Conservation (phyloP, 306 rosid genomes). For the Morella rubra region DNA sequence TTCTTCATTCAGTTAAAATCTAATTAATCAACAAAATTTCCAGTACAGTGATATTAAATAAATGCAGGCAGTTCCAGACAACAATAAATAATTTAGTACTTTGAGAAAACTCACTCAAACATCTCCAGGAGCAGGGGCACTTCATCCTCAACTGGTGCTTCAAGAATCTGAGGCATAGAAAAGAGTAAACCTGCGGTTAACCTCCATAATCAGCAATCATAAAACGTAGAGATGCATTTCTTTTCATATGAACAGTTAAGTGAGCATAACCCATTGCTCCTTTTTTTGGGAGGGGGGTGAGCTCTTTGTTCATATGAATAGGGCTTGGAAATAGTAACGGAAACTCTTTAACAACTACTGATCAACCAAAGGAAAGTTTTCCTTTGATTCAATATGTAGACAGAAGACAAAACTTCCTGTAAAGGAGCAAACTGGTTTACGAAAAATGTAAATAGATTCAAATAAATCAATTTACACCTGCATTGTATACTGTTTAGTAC, state of each 20-base stretch:
- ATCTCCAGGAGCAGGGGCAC: constrained; percentile 88
- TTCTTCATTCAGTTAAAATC: not conserved
- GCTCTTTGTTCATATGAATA: not conserved
- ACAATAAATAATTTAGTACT: constrained; percentile 7
- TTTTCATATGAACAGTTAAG: constrained; percentile 12
- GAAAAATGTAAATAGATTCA: not conserved
- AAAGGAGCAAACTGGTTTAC: not conserved
- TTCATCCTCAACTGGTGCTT: constrained; percentile 89
- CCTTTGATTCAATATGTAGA: not conserved
- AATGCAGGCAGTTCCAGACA: constrained; percentile 24
- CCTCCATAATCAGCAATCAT: constrained; percentile 55
- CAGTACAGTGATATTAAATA: constrained; percentile 17
- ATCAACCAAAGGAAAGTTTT: constrained; percentile 1
- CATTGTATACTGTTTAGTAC: not conserved
- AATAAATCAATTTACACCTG: not conserved
- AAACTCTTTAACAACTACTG: not conserved
- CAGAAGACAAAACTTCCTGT: not conserved
- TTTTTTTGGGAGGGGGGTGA: no score
- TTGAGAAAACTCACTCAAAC: constrained; percentile 76
- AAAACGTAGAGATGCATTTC: constrained; percentile 35
- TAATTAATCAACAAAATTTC: constrained; percentile 1
- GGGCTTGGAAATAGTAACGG: not conserved
- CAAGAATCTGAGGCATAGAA: constrained; percentile 86
- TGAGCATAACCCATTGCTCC: no score
- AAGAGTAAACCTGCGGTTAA: constrained; percentile 63